A percentile compares a stretch with the other conserved stretches of the same genome.
Evolutionary conservation across 2,329 filamentous ascomycete genomes (phyloP).

Genomic region (Neofusicoccum cordaticola): DNA sequence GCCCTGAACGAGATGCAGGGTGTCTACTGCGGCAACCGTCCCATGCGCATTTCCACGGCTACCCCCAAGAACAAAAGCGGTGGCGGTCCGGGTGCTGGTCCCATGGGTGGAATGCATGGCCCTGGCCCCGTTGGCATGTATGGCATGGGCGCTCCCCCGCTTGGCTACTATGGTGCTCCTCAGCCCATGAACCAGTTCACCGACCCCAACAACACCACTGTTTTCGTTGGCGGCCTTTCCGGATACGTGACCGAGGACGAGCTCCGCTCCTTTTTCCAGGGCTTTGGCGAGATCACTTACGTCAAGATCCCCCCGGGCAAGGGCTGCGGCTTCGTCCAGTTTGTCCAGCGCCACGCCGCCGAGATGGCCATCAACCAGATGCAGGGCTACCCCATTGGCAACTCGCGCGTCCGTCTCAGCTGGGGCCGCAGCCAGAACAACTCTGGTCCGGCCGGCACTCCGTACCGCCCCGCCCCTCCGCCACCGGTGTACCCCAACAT

Average conservation of each 20-base stretch:
- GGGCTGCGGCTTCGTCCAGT: constrained; percentile 98
- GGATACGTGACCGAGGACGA: constrained; percentile 99
- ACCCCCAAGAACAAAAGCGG: constrained; percentile 87
- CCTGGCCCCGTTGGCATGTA: constrained; percentile 61
- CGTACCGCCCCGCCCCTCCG: constrained; percentile 89
- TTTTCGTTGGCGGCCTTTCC: constrained; percentile 94
- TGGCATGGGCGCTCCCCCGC: constrained; percentile 66
- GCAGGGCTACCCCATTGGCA: constrained; percentile 98
- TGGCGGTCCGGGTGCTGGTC: constrained; percentile 52
- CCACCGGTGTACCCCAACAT: constrained; percentile 70
- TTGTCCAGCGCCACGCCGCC: constrained; percentile 95
- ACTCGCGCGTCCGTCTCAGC: constrained; percentile 93
- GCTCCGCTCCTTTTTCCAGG: constrained; percentile 99
- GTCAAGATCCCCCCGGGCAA: constrained; percentile 99
- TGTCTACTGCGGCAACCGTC: constrained; percentile 96
- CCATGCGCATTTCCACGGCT: constrained; percentile 97
- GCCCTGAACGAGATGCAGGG: constrained; percentile 98
- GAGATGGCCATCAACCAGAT: constrained; percentile 99
- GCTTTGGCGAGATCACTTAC: constrained; percentile 98
- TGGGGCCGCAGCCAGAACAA: constrained; percentile 99
- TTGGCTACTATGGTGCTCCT: constrained; percentile 64
- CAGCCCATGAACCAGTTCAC: constrained; percentile 99
- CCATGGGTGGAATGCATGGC: constrained; percentile 49
- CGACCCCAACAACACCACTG: constrained; percentile 98
- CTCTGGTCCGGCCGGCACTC: constrained; percentile 91